These are phyloP conservation scores for Liriodendron chinense DNA, from an alignment of 164 flowering plant genomes.

Conservation along the genomic window DNA sequence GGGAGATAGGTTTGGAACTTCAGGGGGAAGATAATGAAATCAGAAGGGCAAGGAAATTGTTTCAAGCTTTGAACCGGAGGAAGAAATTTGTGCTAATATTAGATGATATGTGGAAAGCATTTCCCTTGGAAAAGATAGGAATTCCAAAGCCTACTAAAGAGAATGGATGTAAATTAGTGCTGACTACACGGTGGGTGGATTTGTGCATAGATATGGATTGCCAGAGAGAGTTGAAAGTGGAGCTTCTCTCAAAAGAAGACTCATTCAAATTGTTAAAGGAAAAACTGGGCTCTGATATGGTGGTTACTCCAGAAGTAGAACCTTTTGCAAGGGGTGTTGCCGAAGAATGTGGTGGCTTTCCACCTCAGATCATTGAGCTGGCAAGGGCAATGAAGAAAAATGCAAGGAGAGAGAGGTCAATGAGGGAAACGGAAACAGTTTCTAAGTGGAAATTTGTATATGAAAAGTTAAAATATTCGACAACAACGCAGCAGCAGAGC, in stretches of 20 bases:
- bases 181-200: background rate
- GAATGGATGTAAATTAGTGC: conserved; percentile 1
- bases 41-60: background rate
- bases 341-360: conserved; percentile 6
- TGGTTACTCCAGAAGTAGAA: background rate
- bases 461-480: background rate
- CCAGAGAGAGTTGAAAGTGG: background rate
- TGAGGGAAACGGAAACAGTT: background rate
- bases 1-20: background rate
- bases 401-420: no score
- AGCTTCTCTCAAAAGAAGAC: background rate
- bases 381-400: conserved; percentile 7
- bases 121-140: background rate
- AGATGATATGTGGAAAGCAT: conserved; percentile 5
- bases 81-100: conserved; percentile 1
- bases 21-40: background rate
- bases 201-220: background rate
- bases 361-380: background rate
- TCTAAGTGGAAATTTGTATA: background rate
- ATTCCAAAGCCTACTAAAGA: conserved; percentile 1
- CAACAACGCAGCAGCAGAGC: background rate
- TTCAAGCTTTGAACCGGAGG: background rate
- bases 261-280: conserved; percentile 1
- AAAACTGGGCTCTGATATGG: background rate
- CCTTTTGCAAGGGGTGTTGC: background rate